Evolutionary conservation across 805 yeast genomes (phyloP).

Genomic region (Isabelozyma rhagii): DNA sequence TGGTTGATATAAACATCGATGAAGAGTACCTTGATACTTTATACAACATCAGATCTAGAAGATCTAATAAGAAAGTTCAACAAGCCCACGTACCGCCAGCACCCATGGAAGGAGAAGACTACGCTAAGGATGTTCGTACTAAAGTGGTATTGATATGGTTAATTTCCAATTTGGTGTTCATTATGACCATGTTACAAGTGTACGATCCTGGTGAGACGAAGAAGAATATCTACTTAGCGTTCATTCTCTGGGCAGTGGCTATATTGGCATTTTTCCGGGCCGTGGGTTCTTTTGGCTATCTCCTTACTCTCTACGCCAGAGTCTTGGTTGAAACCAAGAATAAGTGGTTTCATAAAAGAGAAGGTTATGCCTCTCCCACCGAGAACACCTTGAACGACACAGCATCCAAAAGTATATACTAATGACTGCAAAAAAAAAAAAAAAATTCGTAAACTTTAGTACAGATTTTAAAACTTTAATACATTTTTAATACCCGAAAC

Average conservation of each 20-base stretch:
- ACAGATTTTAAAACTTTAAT: neutral
- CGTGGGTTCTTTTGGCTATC: conserved; percentile 71
- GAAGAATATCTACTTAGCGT: conserved; percentile 69
- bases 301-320: conserved; percentile 41
- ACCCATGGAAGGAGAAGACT: conserved; percentile 61
- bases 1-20: conserved; percentile 80
- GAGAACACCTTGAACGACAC: conserved; percentile 28
- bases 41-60: conserved; percentile 66
- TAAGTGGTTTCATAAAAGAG: conserved; percentile 39
- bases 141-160: conserved; percentile 96
- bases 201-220: conserved; percentile 60
- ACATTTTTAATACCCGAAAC: neutral
- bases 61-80: conserved; percentile 52
- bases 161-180: conserved; percentile 72
- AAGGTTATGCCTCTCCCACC: conserved; percentile 34
- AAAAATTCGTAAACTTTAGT: neutral
- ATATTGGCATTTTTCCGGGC: conserved; percentile 80
- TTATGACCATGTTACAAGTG: conserved; percentile 85
- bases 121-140: conserved; percentile 92
- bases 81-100: conserved; percentile 29
- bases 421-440: neutral
- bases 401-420: conserved; percentile 1
- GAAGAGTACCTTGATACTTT: conserved; percentile 76
- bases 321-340: conserved; percentile 36
- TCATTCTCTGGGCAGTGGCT: conserved; percentile 92